Conservation (phyloP, 2,329 filamentous ascomycete species). For the Aspergillus sp. region DNA sequence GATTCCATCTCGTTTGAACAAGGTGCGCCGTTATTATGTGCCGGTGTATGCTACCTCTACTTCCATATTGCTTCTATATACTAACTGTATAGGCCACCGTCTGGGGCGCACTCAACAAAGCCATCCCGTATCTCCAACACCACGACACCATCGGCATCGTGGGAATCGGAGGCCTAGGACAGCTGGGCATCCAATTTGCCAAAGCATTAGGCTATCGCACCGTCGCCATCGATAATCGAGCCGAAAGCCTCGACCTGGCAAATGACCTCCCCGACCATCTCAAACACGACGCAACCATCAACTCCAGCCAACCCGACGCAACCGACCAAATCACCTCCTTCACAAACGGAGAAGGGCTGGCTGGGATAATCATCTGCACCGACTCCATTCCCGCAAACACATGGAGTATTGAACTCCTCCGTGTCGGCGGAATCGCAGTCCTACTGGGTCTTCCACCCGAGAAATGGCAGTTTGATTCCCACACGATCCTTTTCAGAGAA, state of each 20-base stretch:
- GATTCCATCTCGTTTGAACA: constrained; percentile 8
- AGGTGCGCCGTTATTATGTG: constrained; percentile 9
- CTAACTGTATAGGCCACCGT: constrained; percentile 4
- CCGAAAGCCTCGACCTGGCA: constrained; percentile 2
- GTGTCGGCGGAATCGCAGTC: constrained; percentile 3
- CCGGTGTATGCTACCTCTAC: constrained; percentile 3
- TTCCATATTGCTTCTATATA: not conserved
- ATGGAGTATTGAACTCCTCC: constrained; percentile 5
- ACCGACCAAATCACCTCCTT: not conserved
- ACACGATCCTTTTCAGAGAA: constrained; percentile 4
- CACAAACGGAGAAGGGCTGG: constrained; percentile 1
- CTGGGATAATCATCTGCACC: constrained; percentile 5
- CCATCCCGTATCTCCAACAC: not conserved
- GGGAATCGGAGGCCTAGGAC: constrained; percentile 8
- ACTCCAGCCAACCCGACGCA: not conserved
- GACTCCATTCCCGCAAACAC: constrained; percentile 3
- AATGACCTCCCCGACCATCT: not conserved
- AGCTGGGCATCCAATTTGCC: constrained; percentile 10
- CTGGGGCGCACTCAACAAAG: constrained; percentile 2
- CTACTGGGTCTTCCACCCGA: constrained; percentile 4
- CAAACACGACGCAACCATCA: not conserved
- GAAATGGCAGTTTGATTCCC: constrained; percentile 6
- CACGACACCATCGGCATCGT: constrained; percentile 4
- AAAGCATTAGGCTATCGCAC: constrained; percentile 3
- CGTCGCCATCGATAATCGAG: constrained; percentile 7